phyloP scores from a whole-genome alignment of 75 land plant genomes.

The Pinus albicaulis region DNA sequence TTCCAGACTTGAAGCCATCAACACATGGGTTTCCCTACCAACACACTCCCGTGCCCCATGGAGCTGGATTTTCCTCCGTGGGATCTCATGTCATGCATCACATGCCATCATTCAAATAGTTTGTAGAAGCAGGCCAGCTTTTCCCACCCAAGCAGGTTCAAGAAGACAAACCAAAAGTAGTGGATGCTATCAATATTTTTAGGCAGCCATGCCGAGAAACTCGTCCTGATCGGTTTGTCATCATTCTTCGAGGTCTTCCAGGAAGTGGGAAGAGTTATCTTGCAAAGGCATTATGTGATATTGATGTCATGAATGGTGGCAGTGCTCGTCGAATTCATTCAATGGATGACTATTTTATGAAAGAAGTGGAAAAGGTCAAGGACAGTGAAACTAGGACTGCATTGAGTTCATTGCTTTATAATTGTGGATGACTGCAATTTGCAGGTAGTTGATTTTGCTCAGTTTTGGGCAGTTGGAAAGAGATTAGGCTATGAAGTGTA shows the following conservation, averaged over 20 bases:
- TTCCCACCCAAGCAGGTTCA: too few relatives aligned
- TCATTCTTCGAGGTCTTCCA: too few relatives aligned
- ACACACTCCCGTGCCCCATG: background rate
- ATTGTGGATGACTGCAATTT: too few relatives aligned
- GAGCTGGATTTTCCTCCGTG: background rate
- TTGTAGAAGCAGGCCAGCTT: too few relatives aligned
- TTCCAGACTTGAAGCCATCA: constrained; percentile 14
- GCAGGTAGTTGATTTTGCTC: accelerated
- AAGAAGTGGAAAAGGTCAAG: constrained; percentile 81
- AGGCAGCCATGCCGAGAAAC: too few relatives aligned
- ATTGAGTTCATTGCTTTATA: constrained; percentile 12
- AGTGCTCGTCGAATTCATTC: constrained; percentile 80
- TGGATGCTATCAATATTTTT: too few relatives aligned
- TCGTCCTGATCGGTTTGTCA: too few relatives aligned
- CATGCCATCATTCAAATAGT: too few relatives aligned
- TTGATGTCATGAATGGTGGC: constrained; percentile 84
- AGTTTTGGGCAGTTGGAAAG: accelerated
- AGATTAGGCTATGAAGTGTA: too few relatives aligned
- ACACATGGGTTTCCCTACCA: constrained; percentile 5
- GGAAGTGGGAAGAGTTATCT: constrained; percentile 93
- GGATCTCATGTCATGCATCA: too few relatives aligned
- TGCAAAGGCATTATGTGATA: constrained; percentile 75
- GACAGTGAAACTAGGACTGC: constrained; percentile 47
- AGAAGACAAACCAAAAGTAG: too few relatives aligned
- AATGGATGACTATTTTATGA: constrained; percentile 96